Evolutionary conservation across 495 filamentous ascomycete species (phyloP).

Genomic region (Neurospora tetrasperma): DNA sequence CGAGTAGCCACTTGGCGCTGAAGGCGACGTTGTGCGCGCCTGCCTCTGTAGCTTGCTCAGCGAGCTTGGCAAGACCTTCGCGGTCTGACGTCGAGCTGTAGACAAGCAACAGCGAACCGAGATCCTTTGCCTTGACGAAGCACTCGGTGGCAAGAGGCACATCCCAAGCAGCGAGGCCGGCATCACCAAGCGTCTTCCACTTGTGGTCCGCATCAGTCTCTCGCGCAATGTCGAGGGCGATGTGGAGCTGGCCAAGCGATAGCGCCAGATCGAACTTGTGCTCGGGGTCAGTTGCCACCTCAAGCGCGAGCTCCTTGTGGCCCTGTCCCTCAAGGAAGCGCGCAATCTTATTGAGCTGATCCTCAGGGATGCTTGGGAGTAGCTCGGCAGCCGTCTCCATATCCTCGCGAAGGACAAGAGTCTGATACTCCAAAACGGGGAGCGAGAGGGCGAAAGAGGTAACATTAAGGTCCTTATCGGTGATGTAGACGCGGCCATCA

Average conservation of each 20-base stretch:
- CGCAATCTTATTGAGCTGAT: constrained; percentile 94
- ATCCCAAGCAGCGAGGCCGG: constrained; percentile 80
- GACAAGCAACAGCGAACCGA: constrained; percentile 79
- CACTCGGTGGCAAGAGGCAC: constrained; percentile 82
- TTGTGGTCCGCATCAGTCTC: constrained; percentile 85
- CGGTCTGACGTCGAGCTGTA: constrained; percentile 71
- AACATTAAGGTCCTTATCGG: constrained; percentile 88
- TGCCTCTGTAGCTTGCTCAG: constrained; percentile 59
- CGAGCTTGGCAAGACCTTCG: constrained; percentile 61
- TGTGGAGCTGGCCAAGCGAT: constrained; percentile 67
- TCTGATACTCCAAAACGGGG: constrained; percentile 95
- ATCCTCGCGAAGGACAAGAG: constrained; percentile 87
- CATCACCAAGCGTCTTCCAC: constrained; percentile 94
- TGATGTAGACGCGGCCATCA: constrained; percentile 84
- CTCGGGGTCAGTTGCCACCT: constrained; percentile 92
- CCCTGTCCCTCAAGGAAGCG: constrained; percentile 97
- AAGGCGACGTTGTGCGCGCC: constrained; percentile 89
- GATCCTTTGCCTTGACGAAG: constrained; percentile 78
- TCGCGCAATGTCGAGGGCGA: constrained; percentile 75
- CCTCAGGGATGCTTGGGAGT: constrained; percentile 68
- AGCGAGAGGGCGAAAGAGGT: constrained; percentile 87
- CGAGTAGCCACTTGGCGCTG: constrained; percentile 77
- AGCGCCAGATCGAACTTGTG: constrained; percentile 95
- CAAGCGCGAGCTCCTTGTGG: constrained; percentile 87
- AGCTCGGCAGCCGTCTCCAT: constrained; percentile 85